These are phyloP conservation scores for Erysimum pusillum DNA, from an alignment of 441 rosid genomes.

Conservation along the genomic window DNA sequence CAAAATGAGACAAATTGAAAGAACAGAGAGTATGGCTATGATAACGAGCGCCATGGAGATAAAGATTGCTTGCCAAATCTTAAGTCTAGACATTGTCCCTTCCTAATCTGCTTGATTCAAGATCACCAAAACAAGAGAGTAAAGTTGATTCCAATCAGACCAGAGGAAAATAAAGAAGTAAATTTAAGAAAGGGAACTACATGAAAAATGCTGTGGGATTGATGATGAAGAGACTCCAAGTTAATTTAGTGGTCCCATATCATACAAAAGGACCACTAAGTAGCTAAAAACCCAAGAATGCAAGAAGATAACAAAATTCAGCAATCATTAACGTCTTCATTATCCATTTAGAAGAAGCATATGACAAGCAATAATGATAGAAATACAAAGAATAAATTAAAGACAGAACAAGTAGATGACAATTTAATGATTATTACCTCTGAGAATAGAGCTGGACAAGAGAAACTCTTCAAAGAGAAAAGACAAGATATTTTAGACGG, in stretches of 20 bases:
- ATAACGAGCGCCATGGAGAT: conserved; percentile 72
- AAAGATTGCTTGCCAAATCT: conserved; percentile 82
- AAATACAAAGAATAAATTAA: conserved; percentile 1
- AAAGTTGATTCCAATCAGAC: conserved; percentile 9
- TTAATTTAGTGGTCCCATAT: conserved; percentile 37
- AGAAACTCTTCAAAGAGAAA: conserved; percentile 45
- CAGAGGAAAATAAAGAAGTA: conserved; percentile 19
- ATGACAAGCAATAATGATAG: conserved; percentile 24
- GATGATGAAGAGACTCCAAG: conserved; percentile 39
- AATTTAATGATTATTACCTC: conserved; percentile 51
- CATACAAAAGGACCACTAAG: conserved; percentile 37
- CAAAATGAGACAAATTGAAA: conserved; percentile 68
- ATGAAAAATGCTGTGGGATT: conserved; percentile 33
- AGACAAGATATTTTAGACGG: conserved; percentile 50
- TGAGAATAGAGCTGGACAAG: conserved; percentile 26
- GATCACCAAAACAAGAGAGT: conserved; percentile 20
- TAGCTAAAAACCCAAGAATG: conserved; percentile 12
- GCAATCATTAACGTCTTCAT: conserved; percentile 30
- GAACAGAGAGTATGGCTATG: conserved; percentile 65
- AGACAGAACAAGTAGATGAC: conserved; percentile 29
- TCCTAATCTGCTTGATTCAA: conserved; percentile 32
- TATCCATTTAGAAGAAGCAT: conserved; percentile 22
- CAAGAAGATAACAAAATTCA: conserved; percentile 40
- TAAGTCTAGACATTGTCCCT: conserved; percentile 64
- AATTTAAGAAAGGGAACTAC: conserved; percentile 7